Base-by-base conservation (phyloP, 768 basidiomycete species). In the Russula dissimulans region DNA sequence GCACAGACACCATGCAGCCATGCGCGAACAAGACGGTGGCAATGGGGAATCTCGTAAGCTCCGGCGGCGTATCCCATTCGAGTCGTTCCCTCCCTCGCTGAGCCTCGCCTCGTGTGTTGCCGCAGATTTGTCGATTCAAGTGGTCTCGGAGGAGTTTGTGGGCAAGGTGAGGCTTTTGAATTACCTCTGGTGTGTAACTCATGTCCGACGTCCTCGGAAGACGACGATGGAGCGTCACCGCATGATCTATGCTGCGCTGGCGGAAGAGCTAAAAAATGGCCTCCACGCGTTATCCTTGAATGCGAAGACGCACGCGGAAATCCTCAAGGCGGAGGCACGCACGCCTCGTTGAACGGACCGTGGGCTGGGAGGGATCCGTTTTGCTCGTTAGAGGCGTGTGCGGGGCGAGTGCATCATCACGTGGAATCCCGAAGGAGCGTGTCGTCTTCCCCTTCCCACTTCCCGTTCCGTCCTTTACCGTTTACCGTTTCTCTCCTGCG, bases 1-100 rank as follows among this genome's bases (percentile, higher is more conserved):
- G 74, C 91, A 93, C 72, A 81, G 87, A 68, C 87, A 92, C 75
- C 91, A 93, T 74, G 79, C 80, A 57, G 78, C 91, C 49, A 93
- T 93, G 91, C 80, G 80, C 69, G 84, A 78, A 46, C 77, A 82
- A 71, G 81, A 78, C 57, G 83, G 81, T 64, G 81, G 79, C 46
- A 83, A 77, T 68, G 85, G 84, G 59, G 91, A 92, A 78, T 89
- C 91, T 50, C 91, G 91, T 93, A 78, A 67, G 87, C 32, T 29
- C 18, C 18, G 54, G 49, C 8, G 34, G 22, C 10, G 17, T 18
- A 34, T 26, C 81, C 49, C 56, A 41, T 55, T 65, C 63, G 53
- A 51, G 31, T 11, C 18, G 18, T 41, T 42, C 34, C 42, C 32
- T n/a, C 17, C 32, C 39, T 50, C 39, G 53, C 22, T 26, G 22